Base-by-base conservation (phyloP, 1,284 basidiomycete species). In the Pyrrhoderma lamaoense region DNA sequence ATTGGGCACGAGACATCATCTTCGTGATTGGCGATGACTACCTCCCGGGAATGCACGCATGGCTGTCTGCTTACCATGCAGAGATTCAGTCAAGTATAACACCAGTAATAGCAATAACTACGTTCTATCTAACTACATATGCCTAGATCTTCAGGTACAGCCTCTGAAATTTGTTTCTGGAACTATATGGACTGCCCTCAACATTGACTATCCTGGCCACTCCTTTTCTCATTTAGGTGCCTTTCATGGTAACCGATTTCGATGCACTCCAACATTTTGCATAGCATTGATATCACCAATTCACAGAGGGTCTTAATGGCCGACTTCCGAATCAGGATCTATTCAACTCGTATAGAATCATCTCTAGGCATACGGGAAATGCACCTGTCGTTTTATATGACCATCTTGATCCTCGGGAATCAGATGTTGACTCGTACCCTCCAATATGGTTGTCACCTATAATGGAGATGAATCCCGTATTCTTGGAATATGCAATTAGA, bases 261-360 rank as follows among this genome's bases (percentile, higher is more conserved):
- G n/a, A 36, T n/a, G 8, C 1, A 22, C 36, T 8, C n/a, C 31
- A 8, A 14, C 9, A 19, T 18, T 31, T 45, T 25, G 16, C 42
- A 21, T 38, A 22, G 34, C n/a, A n/a, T n/a, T 36, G 19, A 36
- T 46, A 48, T 18, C 40, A 45, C 3, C 38, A 34, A 35, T 37
- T 34, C 50, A n/a, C 61, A 95, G 95, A 99, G 76, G 96, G 95
- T 5, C 73, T 92, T 3, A 95, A 98, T 64, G 95, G 94, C 3
- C 86, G 93, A 25, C 70, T 98, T 42, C 94, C 96, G 0, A 99
- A 99, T 63, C 92, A 97, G 67, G 95, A 99, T 65, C 75, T 96
- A 1, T 68, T 97, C 59, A 96, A 96, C 65, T 87, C 91, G 0
- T 76, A 93, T 42, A 72, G 80, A 2, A 67, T 82, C 31, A 89